Conservation (phyloP, 108 stramenopile genomes). For the Asterionellopsis glacialis region DNA sequence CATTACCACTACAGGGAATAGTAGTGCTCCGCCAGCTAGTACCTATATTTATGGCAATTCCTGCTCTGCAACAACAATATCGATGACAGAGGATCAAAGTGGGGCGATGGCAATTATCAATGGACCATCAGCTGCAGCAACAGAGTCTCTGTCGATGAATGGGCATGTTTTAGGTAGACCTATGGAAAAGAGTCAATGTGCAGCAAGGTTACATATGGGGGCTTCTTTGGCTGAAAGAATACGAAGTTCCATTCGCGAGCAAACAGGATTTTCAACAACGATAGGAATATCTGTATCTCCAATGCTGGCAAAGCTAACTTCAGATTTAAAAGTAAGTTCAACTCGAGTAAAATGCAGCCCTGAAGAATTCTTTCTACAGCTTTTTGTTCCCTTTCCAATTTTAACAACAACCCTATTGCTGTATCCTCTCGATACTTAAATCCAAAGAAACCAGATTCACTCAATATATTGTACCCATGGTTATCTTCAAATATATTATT, state of each 20-base stretch:
- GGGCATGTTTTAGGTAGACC: conserved; percentile 15
- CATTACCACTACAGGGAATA: background rate
- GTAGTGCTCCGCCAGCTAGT: background rate
- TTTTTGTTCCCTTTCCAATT: no score
- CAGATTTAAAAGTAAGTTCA: conserved; percentile 13
- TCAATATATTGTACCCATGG: conserved; percentile 57
- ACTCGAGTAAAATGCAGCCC: no score
- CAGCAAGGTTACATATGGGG: conserved; percentile 18
- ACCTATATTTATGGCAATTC: conserved; percentile 33
- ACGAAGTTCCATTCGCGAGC: conserved; percentile 19
- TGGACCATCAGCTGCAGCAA: background rate
- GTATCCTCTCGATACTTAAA: no score
- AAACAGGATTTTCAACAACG: conserved; percentile 45
- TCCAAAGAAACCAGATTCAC: conserved; percentile 34
- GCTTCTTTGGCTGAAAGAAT: conserved; percentile 12
- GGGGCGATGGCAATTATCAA: conserved; percentile 18
- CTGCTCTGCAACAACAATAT: background rate
- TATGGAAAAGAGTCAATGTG: conserved; percentile 8
- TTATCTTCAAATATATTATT: conserved; percentile 23
- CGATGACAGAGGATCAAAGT: conserved; percentile 42
- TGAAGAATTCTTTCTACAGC: no score
- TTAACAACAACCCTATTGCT: no score
- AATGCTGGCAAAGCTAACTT: conserved; percentile 49
- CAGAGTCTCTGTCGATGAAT: background rate
- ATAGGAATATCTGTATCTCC: conserved; percentile 43